A percentile compares a stretch with the other conserved stretches of the same genome.
Evolutionary conservation across 1,139 yeast species (phyloP).

Genomic region (Magnusiomyces paraingens): DNA sequence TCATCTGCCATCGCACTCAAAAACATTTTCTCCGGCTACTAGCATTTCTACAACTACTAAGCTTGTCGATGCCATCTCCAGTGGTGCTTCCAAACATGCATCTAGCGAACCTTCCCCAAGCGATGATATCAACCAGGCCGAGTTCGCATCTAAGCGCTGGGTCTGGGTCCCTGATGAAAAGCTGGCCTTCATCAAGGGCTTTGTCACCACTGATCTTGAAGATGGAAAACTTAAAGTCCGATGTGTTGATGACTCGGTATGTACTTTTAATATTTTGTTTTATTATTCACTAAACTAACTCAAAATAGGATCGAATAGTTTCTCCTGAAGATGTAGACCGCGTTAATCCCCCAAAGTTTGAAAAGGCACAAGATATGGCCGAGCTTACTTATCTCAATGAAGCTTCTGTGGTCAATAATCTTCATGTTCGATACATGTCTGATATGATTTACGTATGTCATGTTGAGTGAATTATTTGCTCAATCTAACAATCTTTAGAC

Average conservation of each 20-base stretch:
- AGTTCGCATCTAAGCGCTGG: slow-evolving; percentile 51
- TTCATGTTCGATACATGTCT: slow-evolving; percentile 67
- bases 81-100: not conserved
- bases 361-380: slow-evolving; percentile 91
- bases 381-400: slow-evolving; percentile 90
- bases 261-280: slow-evolving; percentile 17
- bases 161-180: slow-evolving; percentile 81
- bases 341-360: slow-evolving; percentile 83
- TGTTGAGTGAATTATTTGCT: slow-evolving; percentile 19
- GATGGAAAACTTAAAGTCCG: slow-evolving; percentile 48
- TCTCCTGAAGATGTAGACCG: slow-evolving; percentile 48
- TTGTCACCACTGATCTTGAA: slow-evolving; percentile 49
- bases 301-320: slow-evolving; percentile 37
- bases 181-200: slow-evolving; percentile 63
- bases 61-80: not conserved
- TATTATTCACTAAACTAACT: not conserved
- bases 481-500: slow-evolving; percentile 31
- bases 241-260: slow-evolving; percentile 43
- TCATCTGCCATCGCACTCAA: not conserved
- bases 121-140: slow-evolving; percentile 36
- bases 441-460: slow-evolving; percentile 57
- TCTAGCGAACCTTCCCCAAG: slow-evolving; percentile 15
- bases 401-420: slow-evolving; percentile 83
- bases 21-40: slow-evolving; percentile 15
- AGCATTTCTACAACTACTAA: slow-evolving; percentile 9